phyloP scores from a whole-genome alignment of 2,329 filamentous ascomycete species.

The Paraphaeosphaeria sporulosa region DNA sequence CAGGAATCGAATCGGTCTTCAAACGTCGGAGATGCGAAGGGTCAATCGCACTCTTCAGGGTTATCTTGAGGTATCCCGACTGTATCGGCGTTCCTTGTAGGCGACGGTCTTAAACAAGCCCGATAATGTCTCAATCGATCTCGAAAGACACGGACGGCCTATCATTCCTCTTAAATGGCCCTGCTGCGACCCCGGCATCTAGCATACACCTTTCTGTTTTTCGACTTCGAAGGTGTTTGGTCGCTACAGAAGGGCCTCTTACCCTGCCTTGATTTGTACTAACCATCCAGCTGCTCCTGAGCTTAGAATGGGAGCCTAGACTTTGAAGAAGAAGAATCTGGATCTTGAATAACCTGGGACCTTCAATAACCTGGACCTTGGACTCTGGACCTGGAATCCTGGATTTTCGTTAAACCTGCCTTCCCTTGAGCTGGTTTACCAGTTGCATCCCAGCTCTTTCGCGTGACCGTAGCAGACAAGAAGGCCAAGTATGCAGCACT shows the following conservation, averaged over 20 bases:
- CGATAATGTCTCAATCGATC: too few species aligned
- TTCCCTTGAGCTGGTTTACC: background rate
- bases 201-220: too few species aligned
- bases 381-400: background rate
- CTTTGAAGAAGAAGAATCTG: background rate
- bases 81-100: too few species aligned
- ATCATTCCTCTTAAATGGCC: too few species aligned
- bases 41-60: too few species aligned
- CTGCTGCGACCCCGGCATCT: too few species aligned
- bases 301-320: background rate
- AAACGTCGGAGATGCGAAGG: too few species aligned
- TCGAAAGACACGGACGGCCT: too few species aligned
- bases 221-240: background rate
- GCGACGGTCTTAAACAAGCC: too few species aligned
- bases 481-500: conserved; percentile 7
- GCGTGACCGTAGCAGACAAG: background rate
- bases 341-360: background rate
- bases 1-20: too few species aligned
- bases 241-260: background rate
- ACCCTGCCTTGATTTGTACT: background rate
- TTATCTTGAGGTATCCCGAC: too few species aligned
- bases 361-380: background rate
- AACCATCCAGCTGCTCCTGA: background rate
- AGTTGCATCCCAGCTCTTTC: background rate
- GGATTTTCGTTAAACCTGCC: background rate